Base-by-base conservation (phyloP, 495 filamentous ascomycete species). In the Sporormia fimetaria region DNA sequence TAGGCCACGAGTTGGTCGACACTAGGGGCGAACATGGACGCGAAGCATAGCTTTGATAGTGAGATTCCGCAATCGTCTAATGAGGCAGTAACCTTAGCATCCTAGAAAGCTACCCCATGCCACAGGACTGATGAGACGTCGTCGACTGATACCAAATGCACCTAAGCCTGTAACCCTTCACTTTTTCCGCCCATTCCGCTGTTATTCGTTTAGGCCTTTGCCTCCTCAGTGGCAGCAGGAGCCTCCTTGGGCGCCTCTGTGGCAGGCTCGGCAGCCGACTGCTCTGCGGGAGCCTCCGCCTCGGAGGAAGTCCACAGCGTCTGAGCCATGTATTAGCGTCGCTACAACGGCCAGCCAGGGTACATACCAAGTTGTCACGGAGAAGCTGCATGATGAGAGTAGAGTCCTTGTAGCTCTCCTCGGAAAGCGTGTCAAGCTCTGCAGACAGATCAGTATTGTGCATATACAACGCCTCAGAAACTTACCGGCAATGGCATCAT, bases 381-480 rank as follows among this genome's bases (percentile, higher is more conserved):
- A 98, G 78, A 46, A 98, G 81, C 70, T 98, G 90, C 90, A 98
- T 98, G 72, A 98, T 98, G 49, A 98, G 77, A 37, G 90, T 98
- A 28, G 88, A 95, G 70, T 98, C 90, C 77, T 96, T 96, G 81
- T 98, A 98, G 78, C 86, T 94, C 75, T 98, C 90, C 75, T 98
- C 90, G 65, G 83, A 93, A 41, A 98, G 70, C 57, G 90, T 96
- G 63, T 98, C 90, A 42, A 98, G 83, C 73, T 98, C 88, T 93
- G 66, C 28, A 57, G 22, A 41, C 22, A 9, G 25, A 33, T 51
- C 26, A 52, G 38, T 22, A 33, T 25, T 26, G 37, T 50, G 21
- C 49, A 39, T 11, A 1, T 18, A 21, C 11, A 12, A 25, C 2
- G 6, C 6, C 15, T 9, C 26, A 4, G 12, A 7, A 12, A 52